These are phyloP conservation scores for Kalanchoe fedtschenkoi DNA, from an alignment of 164 flowering plant genomes.

Conservation along the genomic window DNA sequence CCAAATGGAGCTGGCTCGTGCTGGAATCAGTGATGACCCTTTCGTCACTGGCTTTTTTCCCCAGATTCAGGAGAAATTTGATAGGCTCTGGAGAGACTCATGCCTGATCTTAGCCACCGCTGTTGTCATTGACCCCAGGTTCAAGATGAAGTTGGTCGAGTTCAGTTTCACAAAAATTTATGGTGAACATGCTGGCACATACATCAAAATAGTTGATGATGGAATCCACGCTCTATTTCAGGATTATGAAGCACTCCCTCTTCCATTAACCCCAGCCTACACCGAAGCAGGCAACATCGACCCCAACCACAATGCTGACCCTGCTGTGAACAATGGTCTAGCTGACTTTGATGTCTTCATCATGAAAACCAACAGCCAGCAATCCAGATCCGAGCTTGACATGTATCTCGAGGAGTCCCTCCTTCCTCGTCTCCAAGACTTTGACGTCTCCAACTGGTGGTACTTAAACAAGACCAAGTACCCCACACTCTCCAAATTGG, in stretches of 20 bases:
- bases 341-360: constrained; percentile 7
- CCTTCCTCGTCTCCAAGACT: constrained; percentile 8
- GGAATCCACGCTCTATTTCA: constrained; percentile 9
- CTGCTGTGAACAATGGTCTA: background rate
- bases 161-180: constrained; percentile 8
- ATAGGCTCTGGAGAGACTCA: constrained; percentile 14
- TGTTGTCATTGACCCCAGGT: constrained; percentile 18
- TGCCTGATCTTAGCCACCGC: constrained; percentile 14
- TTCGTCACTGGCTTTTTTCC: constrained; percentile 3
- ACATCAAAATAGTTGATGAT: constrained; percentile 9
- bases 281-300: constrained; percentile 20
- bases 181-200: constrained; percentile 2
- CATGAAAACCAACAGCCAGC: constrained; percentile 7
- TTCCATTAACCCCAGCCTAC: constrained; percentile 47
- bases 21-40: constrained; percentile 42
- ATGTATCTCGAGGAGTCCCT: constrained; percentile 13
- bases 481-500: constrained; percentile 8
- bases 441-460: constrained; percentile 8
- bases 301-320: background rate
- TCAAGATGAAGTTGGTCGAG: constrained; percentile 16
- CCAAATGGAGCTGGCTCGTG: constrained; percentile 54
- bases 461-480: background rate
- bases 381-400: constrained; percentile 11
- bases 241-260: constrained; percentile 31
- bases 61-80: constrained; percentile 9